Evolutionary conservation across 345 rosid genomes (phyloP).

Genomic region (Melaleuca alternifolia): DNA sequence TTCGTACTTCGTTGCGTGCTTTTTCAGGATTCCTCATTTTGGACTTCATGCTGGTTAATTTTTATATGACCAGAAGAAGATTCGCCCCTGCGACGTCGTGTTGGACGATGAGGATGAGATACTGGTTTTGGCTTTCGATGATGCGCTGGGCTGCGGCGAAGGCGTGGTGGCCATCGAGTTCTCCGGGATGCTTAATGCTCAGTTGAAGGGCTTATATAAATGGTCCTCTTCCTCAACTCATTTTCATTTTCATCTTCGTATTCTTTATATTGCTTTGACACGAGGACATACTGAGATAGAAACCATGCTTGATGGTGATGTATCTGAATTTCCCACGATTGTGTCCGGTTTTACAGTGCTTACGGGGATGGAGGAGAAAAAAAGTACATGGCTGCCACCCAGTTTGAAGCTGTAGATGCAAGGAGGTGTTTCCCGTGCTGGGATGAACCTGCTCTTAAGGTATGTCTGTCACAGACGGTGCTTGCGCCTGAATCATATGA

Average conservation of each 20-base stretch:
- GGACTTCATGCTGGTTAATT: not conserved
- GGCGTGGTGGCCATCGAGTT: slow-evolving; percentile 20
- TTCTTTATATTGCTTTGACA: not conserved
- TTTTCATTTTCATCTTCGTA: not conserved
- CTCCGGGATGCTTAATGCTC: slow-evolving; percentile 26
- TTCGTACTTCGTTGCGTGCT: not conserved
- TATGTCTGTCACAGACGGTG: not conserved
- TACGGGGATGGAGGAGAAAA: slow-evolving; percentile 17
- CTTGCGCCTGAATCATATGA: not conserved
- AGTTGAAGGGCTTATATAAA: slow-evolving; percentile 29
- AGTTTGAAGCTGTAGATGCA: slow-evolving; percentile 34
- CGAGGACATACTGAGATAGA: not conserved
- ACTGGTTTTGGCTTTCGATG: slow-evolving; percentile 25
- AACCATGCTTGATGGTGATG: not conserved
- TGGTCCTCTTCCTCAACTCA: slow-evolving; percentile 8
- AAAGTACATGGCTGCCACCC: slow-evolving; percentile 38
- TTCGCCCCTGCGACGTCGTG: slow-evolving; percentile 8
- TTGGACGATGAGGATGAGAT: slow-evolving; percentile 28
- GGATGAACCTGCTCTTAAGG: slow-evolving; percentile 49
- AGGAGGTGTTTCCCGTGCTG: slow-evolving; percentile 44
- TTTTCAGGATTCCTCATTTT: not conserved
- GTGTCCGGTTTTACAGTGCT: slow-evolving; percentile 9
- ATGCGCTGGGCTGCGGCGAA: slow-evolving; percentile 13
- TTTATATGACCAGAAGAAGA: not conserved
- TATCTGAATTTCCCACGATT: not conserved